Conservation (phyloP, 345 rosid species). For the Noccaea bulbosa region DNA sequence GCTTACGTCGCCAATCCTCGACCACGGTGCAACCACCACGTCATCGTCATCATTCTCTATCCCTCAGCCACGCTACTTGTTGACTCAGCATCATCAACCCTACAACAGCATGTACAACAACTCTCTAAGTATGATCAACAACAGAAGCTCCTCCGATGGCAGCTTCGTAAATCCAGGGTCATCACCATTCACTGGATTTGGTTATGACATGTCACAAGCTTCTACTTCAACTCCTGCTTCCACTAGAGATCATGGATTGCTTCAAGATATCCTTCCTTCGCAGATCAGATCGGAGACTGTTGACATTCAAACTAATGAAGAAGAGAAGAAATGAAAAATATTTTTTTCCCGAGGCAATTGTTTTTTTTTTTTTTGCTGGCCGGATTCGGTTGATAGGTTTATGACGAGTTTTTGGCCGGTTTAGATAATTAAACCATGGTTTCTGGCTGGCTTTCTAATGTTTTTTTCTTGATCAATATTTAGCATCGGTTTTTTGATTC, state of each 20-base stretch:
- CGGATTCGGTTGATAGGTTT: slow-evolving; percentile 27
- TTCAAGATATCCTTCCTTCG: slow-evolving; percentile 87
- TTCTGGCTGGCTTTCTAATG: slow-evolving; percentile 29
- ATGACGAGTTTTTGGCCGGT: slow-evolving; percentile 41
- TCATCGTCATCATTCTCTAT: slow-evolving; percentile 49
- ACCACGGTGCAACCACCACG: slow-evolving; percentile 42
- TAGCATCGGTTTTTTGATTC: slow-evolving; percentile 33
- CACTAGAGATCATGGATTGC: slow-evolving; percentile 78
- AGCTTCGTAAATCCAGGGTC: slow-evolving; percentile 30
- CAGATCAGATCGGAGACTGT: slow-evolving; percentile 52
- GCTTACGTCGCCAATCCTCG: slow-evolving; percentile 41
- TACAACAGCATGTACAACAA: slow-evolving; percentile 34
- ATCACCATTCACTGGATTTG: slow-evolving; percentile 41
- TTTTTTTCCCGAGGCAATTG: slow-evolving; percentile 12
- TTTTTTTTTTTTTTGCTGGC: slow-evolving; percentile 27
- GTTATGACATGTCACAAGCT: slow-evolving; percentile 39
- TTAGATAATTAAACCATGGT: slow-evolving; percentile 9
- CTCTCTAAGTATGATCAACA: slow-evolving; percentile 35
- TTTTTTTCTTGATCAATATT: slow-evolving; percentile 25
- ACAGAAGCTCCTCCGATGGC: slow-evolving; percentile 30
- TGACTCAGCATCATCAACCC: slow-evolving; percentile 50
- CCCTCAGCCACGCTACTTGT: slow-evolving; percentile 53
- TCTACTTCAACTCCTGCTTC: slow-evolving; percentile 38
- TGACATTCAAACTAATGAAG: slow-evolving; percentile 27
- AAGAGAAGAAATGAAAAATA: slow-evolving; percentile 29